Conservation (phyloP, 352 stramenopile species). For the Halophytophthora batemanensis region DNA sequence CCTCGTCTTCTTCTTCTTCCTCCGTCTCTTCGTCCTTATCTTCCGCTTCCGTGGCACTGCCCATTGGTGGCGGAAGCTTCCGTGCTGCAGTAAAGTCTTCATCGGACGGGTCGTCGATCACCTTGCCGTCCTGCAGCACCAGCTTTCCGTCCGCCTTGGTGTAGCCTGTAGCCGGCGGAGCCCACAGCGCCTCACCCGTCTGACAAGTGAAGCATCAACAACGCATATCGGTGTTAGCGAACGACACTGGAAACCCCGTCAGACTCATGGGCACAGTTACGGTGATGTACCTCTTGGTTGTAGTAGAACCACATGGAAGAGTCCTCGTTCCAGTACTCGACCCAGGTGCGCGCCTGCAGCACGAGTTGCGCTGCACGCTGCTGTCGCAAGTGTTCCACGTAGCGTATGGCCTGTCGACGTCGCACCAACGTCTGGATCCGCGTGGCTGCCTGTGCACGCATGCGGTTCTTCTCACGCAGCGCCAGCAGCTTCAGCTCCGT, state of each 20-base stretch:
- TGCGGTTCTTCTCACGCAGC: constrained; percentile 53
- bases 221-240: constrained; percentile 4
- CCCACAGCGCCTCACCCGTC: constrained; percentile 70
- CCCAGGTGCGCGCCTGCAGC: constrained; percentile 45
- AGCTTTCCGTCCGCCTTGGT: constrained; percentile 63
- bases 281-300: constrained; percentile 42
- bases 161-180: constrained; percentile 63
- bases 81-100: constrained; percentile 26
- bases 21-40: constrained; percentile 11
- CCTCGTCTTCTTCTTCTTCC: constrained; percentile 33
- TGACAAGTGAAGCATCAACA: constrained; percentile 11
- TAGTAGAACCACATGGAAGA: constrained; percentile 76
- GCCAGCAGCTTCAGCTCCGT: constrained; percentile 69
- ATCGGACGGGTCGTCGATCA: constrained; percentile 56
- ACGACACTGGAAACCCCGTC: not conserved
- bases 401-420: constrained; percentile 37
- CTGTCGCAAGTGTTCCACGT: constrained; percentile 29
- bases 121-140: constrained; percentile 62
- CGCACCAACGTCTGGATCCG: constrained; percentile 66
- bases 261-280: not conserved
- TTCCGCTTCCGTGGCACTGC: constrained; percentile 2
- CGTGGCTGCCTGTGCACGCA: constrained; percentile 47
- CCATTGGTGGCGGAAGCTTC: constrained; percentile 15
- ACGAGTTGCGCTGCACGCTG: constrained; percentile 39
- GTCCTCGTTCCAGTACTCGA: constrained; percentile 81